These are phyloP conservation scores for Begonia masoniana DNA, from an alignment of 306 rosid genomes.

Conservation along the genomic window DNA sequence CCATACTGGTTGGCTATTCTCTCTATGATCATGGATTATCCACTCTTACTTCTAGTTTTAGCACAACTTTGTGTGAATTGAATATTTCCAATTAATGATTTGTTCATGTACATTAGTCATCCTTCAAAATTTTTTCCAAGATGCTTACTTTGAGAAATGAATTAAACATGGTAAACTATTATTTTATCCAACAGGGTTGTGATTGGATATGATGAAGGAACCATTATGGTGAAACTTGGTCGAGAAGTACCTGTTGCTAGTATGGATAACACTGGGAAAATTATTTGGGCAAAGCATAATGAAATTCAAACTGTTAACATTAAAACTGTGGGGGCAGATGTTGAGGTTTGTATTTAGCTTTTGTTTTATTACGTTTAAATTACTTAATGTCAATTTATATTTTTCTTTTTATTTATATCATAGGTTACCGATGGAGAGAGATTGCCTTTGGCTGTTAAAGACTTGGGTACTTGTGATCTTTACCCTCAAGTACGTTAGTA, in stretches of 20 bases:
- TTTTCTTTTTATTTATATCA: constrained; percentile 11
- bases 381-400: neutral
- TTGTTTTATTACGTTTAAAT: neutral
- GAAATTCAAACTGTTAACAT: constrained; percentile 30
- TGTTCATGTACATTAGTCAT: neutral
- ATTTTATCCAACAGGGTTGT: constrained; percentile 53
- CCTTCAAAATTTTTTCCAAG: neutral
- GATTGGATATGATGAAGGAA: constrained; percentile 98
- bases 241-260: constrained; percentile 98
- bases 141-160: neutral
- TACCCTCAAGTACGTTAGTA: constrained; percentile 73
- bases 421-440: constrained; percentile 98
- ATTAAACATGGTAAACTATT: neutral
- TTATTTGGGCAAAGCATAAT: constrained; percentile 87
- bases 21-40: too few species aligned
- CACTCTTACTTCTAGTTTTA: too few species aligned
- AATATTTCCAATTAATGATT: neutral
- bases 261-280: constrained; percentile 97
- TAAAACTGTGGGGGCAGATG: constrained; percentile 87
- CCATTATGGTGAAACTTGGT: constrained; percentile 98
- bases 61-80: neutral
- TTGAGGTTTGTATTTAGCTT: constrained; percentile 39
- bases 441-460: constrained; percentile 90
- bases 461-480: constrained; percentile 96
- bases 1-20: too few species aligned